A percentile compares a stretch with the other conserved stretches of the same genome.
phyloP scores from a whole-genome alignment of 805 yeast genomes.

The Wickerhamiella sorbophila region DNA sequence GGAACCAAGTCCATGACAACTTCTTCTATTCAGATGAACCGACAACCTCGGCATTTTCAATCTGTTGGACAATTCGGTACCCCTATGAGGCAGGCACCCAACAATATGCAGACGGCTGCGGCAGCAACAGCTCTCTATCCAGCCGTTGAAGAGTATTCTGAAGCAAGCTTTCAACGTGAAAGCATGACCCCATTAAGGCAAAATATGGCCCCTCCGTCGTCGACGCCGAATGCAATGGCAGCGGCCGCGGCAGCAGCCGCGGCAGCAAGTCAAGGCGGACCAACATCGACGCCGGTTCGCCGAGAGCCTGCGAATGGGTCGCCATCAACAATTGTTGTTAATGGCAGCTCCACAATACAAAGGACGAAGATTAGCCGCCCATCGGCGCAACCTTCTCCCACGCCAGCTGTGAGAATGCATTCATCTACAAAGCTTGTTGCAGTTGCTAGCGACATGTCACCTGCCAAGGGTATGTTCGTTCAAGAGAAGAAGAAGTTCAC shows the following conservation, averaged over 20 bases:
- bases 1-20: neutral
- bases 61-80: neutral
- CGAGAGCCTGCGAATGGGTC: constrained; percentile 6
- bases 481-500: constrained; percentile 1
- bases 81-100: neutral
- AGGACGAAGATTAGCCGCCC: neutral
- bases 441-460: constrained; percentile 21
- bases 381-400: constrained; percentile 16
- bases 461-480: constrained; percentile 22
- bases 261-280: neutral
- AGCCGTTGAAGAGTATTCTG: constrained; percentile 2
- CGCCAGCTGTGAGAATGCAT: constrained; percentile 21
- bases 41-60: neutral
- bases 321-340: constrained; percentile 15
- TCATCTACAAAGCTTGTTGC: constrained; percentile 20
- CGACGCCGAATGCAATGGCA: constrained; percentile 9
- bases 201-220: constrained; percentile 4
- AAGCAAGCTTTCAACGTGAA: neutral
- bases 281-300: constrained; percentile 1
- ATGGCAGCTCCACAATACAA: constrained; percentile 1
- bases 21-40: neutral
- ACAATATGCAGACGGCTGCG: constrained; percentile 11
- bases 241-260: constrained; percentile 18
- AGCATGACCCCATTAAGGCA: neutral
- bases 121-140: constrained; percentile 15